These are phyloP conservation scores for Tricladium varicosporioides DNA, from an alignment of 2,329 filamentous ascomycete species.

Conservation along the genomic window DNA sequence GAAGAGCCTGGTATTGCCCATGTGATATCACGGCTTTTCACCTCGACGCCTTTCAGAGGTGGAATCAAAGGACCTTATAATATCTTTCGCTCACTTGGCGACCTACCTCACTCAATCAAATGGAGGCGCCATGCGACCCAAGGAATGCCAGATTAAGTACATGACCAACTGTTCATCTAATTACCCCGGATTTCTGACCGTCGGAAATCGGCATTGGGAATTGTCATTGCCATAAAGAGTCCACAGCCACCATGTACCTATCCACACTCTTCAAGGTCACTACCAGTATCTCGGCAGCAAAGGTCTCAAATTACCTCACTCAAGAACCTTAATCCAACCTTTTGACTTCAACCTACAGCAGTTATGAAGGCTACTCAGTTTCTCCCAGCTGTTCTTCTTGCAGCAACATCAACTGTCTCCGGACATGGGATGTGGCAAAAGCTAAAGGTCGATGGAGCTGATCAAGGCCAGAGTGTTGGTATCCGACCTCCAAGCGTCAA, in stretches of 20 bases:
- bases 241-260: neutral
- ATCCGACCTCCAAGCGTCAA: constrained; percentile 49
- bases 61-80: neutral
- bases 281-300: neutral
- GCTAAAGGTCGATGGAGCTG: constrained; percentile 47
- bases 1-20: neutral
- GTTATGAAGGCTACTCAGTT: neutral
- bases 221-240: constrained; percentile 5
- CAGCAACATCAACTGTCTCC: constrained; percentile 19
- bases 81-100: neutral
- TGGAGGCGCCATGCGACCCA: neutral
- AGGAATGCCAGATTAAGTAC: neutral
- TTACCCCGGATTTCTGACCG: constrained; percentile 9
- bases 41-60: neutral
- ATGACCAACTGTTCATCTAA: constrained; percentile 11
- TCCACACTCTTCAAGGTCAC: neutral
- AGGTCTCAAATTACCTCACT: neutral
- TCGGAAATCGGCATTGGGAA: neutral
- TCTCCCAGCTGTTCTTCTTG: constrained; percentile 10
- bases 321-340: neutral
- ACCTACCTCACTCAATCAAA: neutral
- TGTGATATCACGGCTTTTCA: constrained; percentile 2
- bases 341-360: neutral
- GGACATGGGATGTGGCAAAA: constrained; percentile 46
- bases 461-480: constrained; percentile 48